Conservation (phyloP, 148 eudicot genomes). For the Salicornia ramosissima region DNA sequence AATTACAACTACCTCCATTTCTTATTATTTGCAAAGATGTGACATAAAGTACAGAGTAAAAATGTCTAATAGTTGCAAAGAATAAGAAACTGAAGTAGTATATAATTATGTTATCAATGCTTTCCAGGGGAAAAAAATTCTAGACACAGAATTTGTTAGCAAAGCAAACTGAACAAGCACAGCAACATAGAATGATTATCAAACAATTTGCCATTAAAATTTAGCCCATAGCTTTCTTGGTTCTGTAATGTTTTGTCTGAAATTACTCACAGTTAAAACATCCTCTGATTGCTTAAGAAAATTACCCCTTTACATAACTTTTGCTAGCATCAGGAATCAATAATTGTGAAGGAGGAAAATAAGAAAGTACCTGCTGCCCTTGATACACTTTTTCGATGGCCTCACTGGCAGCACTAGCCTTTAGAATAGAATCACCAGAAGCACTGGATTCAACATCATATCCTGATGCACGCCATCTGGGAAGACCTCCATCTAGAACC, state of each 20-base stretch:
- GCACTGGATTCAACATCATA: slow-evolving; percentile 96
- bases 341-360: neutral
- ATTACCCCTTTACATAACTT: neutral
- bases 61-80: too few relatives aligned
- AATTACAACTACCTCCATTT: too few relatives aligned
- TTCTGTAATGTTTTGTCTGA: neutral
- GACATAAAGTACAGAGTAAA: too few relatives aligned
- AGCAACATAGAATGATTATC: neutral
- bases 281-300: neutral
- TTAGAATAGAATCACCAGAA: slow-evolving; percentile 73
- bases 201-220: neutral
- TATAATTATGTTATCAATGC: too few relatives aligned
- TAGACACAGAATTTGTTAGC: too few relatives aligned
- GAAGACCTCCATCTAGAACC: slow-evolving; percentile 98
- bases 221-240: neutral
- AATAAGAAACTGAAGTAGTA: too few relatives aligned
- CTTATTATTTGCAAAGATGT: too few relatives aligned
- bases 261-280: neutral
- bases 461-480: slow-evolving; percentile 84
- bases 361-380: slow-evolving; percentile 50
- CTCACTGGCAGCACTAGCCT: slow-evolving; percentile 90
- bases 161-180: too few relatives aligned
- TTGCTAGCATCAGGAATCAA: neutral
- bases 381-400: slow-evolving; percentile 86
- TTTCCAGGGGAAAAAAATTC: too few relatives aligned